phyloP scores from a whole-genome alignment of 805 yeast genomes.

The Saturnispora mendoncae region DNA sequence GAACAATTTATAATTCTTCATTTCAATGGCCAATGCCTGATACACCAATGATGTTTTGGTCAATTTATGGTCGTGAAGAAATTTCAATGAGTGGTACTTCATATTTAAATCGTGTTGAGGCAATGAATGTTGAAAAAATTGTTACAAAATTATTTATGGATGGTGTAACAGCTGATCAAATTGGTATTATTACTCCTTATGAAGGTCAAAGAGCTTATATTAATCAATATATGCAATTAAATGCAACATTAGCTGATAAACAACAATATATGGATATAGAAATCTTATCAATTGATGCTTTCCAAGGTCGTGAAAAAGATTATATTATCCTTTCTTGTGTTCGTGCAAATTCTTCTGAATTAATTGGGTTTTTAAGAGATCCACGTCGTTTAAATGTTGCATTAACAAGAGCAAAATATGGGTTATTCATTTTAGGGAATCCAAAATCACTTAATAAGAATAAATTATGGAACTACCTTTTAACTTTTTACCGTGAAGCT shows the following conservation, averaged over 20 bases:
- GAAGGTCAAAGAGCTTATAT: slow-evolving; percentile 87
- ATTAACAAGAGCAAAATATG: slow-evolving; percentile 78
- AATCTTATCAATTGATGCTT: slow-evolving; percentile 70
- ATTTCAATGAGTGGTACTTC: slow-evolving; percentile 75
- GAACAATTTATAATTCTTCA: slow-evolving; percentile 43
- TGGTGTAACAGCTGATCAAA: slow-evolving; percentile 71
- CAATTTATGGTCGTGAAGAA: slow-evolving; percentile 82
- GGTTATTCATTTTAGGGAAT: slow-evolving; percentile 73
- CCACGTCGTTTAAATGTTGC: slow-evolving; percentile 86
- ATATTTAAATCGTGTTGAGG: slow-evolving; percentile 78
- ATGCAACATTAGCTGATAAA: slow-evolving; percentile 53
- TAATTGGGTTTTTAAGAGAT: slow-evolving; percentile 77
- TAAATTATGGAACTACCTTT: slow-evolving; percentile 67
- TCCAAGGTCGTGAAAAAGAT: slow-evolving; percentile 52
- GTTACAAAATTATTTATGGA: slow-evolving; percentile 65
- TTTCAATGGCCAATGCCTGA: slow-evolving; percentile 91
- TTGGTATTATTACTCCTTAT: slow-evolving; percentile 91
- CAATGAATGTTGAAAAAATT: slow-evolving; percentile 76
- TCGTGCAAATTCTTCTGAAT: slow-evolving; percentile 59
- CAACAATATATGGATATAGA: slow-evolving; percentile 65
- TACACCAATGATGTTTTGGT: slow-evolving; percentile 96
- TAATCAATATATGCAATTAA: slow-evolving; percentile 66
- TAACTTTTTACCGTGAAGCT: slow-evolving; percentile 69
- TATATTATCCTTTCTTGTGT: slow-evolving; percentile 45
- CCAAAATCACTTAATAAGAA: slow-evolving; percentile 68